Evolutionary conservation across 2,329 filamentous ascomycete genomes (phyloP), one percentile per base, ranked within the genome.

Genomic region (Monilinia vaccinii-corymbosi): DNA sequence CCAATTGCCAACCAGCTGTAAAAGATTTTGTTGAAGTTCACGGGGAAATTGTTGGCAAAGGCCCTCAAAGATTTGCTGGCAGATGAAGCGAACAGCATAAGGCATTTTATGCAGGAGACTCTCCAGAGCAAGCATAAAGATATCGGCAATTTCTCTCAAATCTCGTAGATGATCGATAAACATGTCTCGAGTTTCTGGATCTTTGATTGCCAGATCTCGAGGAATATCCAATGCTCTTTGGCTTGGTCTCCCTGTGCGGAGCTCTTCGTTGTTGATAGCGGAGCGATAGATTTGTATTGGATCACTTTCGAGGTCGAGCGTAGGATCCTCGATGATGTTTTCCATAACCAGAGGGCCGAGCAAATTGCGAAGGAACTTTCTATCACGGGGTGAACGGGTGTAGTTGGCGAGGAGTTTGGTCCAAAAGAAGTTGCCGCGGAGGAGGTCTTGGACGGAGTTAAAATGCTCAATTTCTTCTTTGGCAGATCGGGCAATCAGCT

Each of bases 281-380:
- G 91, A 94, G 46, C 89, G 85, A 75, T 99, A 97, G 60, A 99
- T 99, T 68, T 97, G 93, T 78, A 97, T 87, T 0, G 94, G 94
- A 70, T 99, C 94, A 72, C 93, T 97, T 74, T 99, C 94, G 31
- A 99, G 79, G 71, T 99, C 93, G 38, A 99, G 79, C 6, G 87
- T 87, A 14, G 91, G 86, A 67, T 97, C 94, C 58, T 96, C 94
- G 58, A 97, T 86, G 69, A 99, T 91, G 70, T 94, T 93, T 71
- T 96, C 89, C 63, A 89, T 88, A 66, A 99, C 88, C 51, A 99
- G 75, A 1, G 89, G 86, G 0, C 91, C 91, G 4, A 97, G 78
- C 1, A 97, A 78, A 65, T 96, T 90, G 62, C 92, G 86, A 68
- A 97, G 80, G 73, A 91, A 99, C 69, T 96, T 96, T 65, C 94